Evolutionary conservation across 257 asterid species (phyloP), one percentile per base, ranked within the genome.

Genomic region (Anisodus acutangulus): DNA sequence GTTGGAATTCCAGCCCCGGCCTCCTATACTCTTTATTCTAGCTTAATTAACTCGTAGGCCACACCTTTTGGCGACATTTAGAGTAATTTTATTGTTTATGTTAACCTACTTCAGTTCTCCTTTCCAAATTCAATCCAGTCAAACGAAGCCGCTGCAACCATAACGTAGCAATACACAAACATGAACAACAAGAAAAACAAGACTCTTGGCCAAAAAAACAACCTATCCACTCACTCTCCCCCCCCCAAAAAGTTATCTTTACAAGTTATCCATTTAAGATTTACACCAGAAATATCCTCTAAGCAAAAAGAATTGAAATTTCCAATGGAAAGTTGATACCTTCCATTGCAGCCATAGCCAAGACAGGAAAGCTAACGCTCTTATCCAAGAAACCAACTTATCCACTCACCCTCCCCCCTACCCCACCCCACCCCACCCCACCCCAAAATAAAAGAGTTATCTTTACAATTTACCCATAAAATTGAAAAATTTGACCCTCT

Each of bases 331-430:
- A 45, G 11, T 47, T 47, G 41, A 78, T 86, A 92, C 97, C 91
- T 7, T 88, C 95, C 80, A 94, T 90, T 64, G 91, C 90, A 62
- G 95, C 94, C 97, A 95, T 13, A 53, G 15, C 64, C 12, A 78
- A 51, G 31, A 51, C 49, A 13, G 26, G 13, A 76, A 76, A 78
- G 62, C 43, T 0, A 69, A 69, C 31, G 16, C 13, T 39, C 31
- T 69, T 17, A 69, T 13, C 78, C 78, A 69, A 39, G 78, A 69
- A 68, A 68, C 76, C 22, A 39, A 39, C 53, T 8, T 9, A n/a
- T 4, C 57, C 9, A n/a, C 57, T 9, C n/a, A 9, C 37, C 57
- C 41, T 0, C 43, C 2, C 31, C 2, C 11, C 9, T 7, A 4
- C 54, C 11, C 6, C 4, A 6, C 6, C 7, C 16, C 15, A 6